Conservation (phyloP, 345 rosid genomes). For the Microcos paniculata region DNA sequence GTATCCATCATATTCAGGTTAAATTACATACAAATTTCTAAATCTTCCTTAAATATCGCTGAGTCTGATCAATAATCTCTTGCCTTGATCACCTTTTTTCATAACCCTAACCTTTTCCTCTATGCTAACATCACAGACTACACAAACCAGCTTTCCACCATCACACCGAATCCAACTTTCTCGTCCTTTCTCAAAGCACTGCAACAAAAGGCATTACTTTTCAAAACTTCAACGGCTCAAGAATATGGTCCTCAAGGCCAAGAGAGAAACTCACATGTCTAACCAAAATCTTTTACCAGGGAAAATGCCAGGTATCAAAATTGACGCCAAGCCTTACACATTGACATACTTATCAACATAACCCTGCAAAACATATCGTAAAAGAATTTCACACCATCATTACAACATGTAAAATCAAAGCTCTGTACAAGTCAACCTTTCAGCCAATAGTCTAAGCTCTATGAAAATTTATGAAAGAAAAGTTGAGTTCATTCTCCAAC, state of each 20-base stretch:
- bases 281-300: neutral
- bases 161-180: neutral
- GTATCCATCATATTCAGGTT: neutral
- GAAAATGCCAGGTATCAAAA: neutral
- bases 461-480: neutral
- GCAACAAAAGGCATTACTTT: neutral
- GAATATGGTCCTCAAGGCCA: neutral
- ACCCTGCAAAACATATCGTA: constrained; percentile 50
- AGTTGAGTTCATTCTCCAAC: neutral
- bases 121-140: neutral
- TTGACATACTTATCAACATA: constrained; percentile 83
- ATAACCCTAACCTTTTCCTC: neutral
- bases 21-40: neutral
- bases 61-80: neutral
- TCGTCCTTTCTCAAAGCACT: neutral
- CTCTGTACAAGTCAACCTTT: neutral
- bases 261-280: neutral
- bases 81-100: neutral
- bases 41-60: neutral
- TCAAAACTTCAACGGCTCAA: neutral
- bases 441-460: neutral
- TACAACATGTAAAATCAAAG: neutral
- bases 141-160: neutral
- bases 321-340: constrained; percentile 36
- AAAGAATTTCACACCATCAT: neutral